Evolutionary conservation across 1,139 yeast genomes (phyloP).

Genomic region (Zygosaccharomyces pseudobailii): DNA sequence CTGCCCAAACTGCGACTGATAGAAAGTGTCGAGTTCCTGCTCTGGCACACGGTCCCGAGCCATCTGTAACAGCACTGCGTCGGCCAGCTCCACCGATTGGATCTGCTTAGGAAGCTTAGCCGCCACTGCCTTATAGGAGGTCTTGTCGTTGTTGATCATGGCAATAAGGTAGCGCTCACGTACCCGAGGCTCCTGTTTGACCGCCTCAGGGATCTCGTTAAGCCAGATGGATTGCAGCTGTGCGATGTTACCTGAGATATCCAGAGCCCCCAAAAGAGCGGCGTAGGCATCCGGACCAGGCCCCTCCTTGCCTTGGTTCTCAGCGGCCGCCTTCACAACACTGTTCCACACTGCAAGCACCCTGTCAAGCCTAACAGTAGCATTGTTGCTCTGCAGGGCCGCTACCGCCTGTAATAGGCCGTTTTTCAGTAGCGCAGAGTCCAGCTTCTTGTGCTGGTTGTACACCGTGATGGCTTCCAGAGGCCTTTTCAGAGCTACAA

Average conservation of each 20-base stretch:
- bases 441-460: conserved; percentile 19
- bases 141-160: conserved; percentile 12
- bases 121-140: conserved; percentile 11
- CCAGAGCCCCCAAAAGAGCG: conserved; percentile 22
- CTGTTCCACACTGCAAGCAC: conserved; percentile 33
- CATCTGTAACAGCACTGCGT: conserved; percentile 20
- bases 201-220: conserved; percentile 21
- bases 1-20: conserved; percentile 11
- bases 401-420: conserved; percentile 25
- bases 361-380: conserved; percentile 15
- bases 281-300: conserved; percentile 20
- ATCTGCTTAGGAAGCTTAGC: conserved; percentile 16
- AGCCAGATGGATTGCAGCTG: conserved; percentile 24
- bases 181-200: conserved; percentile 18
- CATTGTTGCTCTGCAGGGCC: conserved; percentile 12
- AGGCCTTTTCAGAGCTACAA: conserved; percentile 17
- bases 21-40: conserved; percentile 15
- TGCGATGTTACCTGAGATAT: conserved; percentile 15
- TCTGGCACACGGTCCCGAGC: conserved; percentile 10
- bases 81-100: conserved; percentile 19
- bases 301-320: neutral
- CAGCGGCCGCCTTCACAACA: conserved; percentile 17
- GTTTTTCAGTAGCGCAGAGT: conserved; percentile 14
- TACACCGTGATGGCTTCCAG: conserved; percentile 21
- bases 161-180: conserved; percentile 22